Evolutionary conservation across 2,329 filamentous ascomycete genomes (phyloP).

Genomic region (Botrytis cinerea): DNA sequence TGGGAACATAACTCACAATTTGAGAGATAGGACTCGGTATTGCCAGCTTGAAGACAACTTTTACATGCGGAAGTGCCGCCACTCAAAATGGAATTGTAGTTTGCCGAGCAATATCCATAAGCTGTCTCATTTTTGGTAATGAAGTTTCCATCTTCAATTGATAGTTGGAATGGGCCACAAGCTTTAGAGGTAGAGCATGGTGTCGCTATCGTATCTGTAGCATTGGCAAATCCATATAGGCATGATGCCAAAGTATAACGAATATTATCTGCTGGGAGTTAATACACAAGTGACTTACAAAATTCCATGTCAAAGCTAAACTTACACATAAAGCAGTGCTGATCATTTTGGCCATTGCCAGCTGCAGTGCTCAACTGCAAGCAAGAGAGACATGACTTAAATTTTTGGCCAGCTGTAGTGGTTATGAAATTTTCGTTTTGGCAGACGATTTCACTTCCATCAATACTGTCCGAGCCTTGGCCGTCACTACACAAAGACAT

Average conservation of each 20-base stretch:
- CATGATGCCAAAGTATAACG: constrained; percentile 38
- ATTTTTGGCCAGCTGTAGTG: constrained; percentile 33
- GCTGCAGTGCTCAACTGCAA: constrained; percentile 37
- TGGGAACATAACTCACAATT: constrained; percentile 29
- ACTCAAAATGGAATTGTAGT: constrained; percentile 31
- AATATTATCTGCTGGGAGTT: constrained; percentile 37
- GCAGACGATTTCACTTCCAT: constrained; percentile 48
- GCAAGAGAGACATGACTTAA: constrained; percentile 38
- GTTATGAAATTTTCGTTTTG: constrained; percentile 35
- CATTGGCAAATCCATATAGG: constrained; percentile 35
- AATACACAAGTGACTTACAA: background rate
- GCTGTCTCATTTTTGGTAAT: constrained; percentile 29
- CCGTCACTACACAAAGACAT: constrained; percentile 48
- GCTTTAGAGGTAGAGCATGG: constrained; percentile 34
- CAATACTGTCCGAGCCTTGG: constrained; percentile 45
- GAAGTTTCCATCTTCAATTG: constrained; percentile 34
- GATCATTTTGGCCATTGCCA: constrained; percentile 34
- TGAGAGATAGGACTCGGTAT: constrained; percentile 28
- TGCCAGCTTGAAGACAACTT: constrained; percentile 26
- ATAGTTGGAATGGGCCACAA: constrained; percentile 35
- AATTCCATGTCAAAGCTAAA: background rate
- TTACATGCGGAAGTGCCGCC: constrained; percentile 22
- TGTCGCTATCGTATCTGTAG: constrained; percentile 31
- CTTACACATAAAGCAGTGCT: constrained; percentile 40
- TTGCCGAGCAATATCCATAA: constrained; percentile 38